A percentile compares a stretch with the other conserved stretches of the same genome.
These are phyloP conservation scores for Microdochium nivale DNA, from an alignment of 2,329 filamentous ascomycete genomes.

Conservation along the genomic window DNA sequence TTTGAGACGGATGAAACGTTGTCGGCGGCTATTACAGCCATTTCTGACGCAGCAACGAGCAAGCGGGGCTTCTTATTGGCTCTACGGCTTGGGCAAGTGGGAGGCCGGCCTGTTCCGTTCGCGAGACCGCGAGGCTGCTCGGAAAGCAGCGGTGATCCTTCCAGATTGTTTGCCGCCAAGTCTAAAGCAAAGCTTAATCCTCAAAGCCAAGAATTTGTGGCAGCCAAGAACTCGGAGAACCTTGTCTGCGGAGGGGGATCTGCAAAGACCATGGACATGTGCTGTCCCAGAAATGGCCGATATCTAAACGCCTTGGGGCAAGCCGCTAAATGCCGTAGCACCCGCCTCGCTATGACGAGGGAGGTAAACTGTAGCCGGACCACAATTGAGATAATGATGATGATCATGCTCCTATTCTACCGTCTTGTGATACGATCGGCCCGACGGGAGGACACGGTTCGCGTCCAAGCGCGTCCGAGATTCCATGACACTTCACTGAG, in stretches of 20 bases:
- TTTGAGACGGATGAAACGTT: not conserved
- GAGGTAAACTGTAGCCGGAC: not conserved
- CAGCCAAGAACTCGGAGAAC: not conserved
- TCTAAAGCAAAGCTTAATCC: not conserved
- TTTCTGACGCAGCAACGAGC: too few relatives aligned
- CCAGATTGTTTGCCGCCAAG: not conserved
- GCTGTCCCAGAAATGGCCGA: not conserved
- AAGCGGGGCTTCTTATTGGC: too few relatives aligned
- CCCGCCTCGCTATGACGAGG: not conserved
- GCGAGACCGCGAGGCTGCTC: not conserved
- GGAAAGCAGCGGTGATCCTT: not conserved
- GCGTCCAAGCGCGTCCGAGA: not conserved
- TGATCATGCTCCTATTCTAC: not conserved
- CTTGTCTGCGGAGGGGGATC: not conserved
- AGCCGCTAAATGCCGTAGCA: not conserved
- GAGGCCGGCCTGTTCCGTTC: too few relatives aligned
- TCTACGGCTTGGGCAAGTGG: not conserved
- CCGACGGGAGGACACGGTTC: not conserved
- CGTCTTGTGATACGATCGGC: not conserved
- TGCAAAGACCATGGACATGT: not conserved
- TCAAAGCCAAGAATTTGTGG: not conserved
- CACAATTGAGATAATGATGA: not conserved
- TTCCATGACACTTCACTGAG: not conserved
- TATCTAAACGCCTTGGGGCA: not conserved
- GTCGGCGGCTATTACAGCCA: not conserved